A percentile compares a stretch with the other conserved stretches of the same genome.
Evolutionary conservation across 495 filamentous ascomycete species (phyloP).

Genomic region (Penicillium bovifimosum): DNA sequence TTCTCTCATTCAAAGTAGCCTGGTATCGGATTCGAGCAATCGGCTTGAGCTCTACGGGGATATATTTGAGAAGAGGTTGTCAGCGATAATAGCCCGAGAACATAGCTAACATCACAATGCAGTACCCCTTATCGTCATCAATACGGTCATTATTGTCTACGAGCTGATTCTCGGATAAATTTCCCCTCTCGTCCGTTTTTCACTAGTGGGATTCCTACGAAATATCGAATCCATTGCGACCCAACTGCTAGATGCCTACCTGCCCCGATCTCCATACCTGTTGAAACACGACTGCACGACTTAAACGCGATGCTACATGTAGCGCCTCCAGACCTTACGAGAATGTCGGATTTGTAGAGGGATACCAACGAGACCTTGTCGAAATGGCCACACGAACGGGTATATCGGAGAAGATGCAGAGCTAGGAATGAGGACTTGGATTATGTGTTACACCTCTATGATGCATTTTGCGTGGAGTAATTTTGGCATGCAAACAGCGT

Average conservation of each 20-base stretch:
- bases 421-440: too few species aligned
- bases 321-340: too few species aligned
- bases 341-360: too few species aligned
- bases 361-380: too few species aligned
- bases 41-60: too few species aligned
- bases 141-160: constrained; percentile 84
- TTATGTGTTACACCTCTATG: too few species aligned
- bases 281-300: background rate
- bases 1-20: background rate
- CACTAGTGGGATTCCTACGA: too few species aligned
- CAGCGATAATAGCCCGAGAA: background rate
- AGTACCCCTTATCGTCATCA: constrained; percentile 94
- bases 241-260: background rate
- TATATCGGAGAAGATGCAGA: too few species aligned
- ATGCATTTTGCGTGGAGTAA: too few species aligned
- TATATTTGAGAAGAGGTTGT: too few species aligned
- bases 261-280: background rate
- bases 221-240: background rate
- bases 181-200: background rate
- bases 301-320: background rate
- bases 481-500: too few species aligned
- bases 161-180: constrained; percentile 79
- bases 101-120: constrained; percentile 13
- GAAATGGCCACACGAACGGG: too few species aligned
- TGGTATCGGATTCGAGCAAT: background rate